Evolutionary conservation across 257 asterid genomes (phyloP), one percentile per base, ranked within the genome.

Genomic region (Petrea volubilis): DNA sequence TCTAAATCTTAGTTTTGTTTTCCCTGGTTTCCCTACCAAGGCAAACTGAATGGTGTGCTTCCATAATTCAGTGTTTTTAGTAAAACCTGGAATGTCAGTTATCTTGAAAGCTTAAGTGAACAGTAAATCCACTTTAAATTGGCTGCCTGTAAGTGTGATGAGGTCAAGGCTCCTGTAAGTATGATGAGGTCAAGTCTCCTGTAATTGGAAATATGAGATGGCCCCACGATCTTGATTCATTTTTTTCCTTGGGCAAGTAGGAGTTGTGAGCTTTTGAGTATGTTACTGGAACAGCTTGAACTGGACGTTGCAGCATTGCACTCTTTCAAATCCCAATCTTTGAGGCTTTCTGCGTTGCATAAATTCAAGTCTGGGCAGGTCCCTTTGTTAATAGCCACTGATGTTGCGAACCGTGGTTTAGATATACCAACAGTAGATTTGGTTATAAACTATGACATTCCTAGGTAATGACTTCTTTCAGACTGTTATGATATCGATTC

Each of bases 381-480:
- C 59, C 93, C 92, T 29, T 75, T 95, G 53, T 70, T 95, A 71
- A 73, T 95, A 18, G 97, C 99, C 23, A 95, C 98, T 50, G 99
- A 95, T 83, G 97, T 95, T 72, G 99, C 97, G 24, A 87, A 88
- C 75, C 97, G 99, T 36, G 98, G 99, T 77, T 84, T 95, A 59
- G 99, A 95, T 80, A 95, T 95, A 76, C 98, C 99, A 46, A 83
- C 96, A 0, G 97, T 95, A 62, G 99, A 95, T 81, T 86, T 95
- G 50, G 98, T 95, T 74, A 75, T 95, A 82, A 90, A 95, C 67
- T 95, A 88, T 77, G 97, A 95, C 76, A 78, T 95, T 38, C 97
- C 99, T 17, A 92, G 98, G 99, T 92, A 70, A 57, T 61, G 52
- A 47, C 73, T 60, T 67, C 50, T 55, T 65, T 33, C n/a, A 49